Conservation (phyloP, 1,139 yeast species). For the Candida anutae region DNA sequence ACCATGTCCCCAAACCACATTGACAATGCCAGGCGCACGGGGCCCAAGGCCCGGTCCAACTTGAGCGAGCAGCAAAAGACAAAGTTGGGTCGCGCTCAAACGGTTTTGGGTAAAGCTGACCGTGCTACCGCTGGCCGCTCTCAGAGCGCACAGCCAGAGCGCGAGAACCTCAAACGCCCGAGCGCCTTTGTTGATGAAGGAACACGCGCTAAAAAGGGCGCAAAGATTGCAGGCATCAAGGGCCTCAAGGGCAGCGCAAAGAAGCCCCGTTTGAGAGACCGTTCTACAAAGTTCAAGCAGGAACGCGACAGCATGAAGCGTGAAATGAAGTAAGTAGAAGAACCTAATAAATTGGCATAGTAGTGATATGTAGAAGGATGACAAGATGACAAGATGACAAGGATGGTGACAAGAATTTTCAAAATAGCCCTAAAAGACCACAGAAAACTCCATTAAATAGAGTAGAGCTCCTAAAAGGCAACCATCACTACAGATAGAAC, state of each 20-base stretch:
- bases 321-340: no score
- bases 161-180: no score
- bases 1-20: slow-evolving; percentile 38
- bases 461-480: no score
- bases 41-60: slow-evolving; percentile 14
- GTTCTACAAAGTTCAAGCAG: slow-evolving; percentile 53
- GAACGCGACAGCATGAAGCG: slow-evolving; percentile 20
- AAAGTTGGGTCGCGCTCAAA: slow-evolving; percentile 70
- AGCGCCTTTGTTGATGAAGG: slow-evolving; percentile 54
- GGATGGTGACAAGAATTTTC: no score
- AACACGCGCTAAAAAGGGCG: slow-evolving; percentile 69
- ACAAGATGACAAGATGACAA: no score
- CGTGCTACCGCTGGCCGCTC: slow-evolving; percentile 53
- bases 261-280: slow-evolving; percentile 61
- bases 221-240: slow-evolving; percentile 49
- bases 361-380: slow-evolving; percentile 1
- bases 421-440: no score
- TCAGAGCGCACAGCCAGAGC: slow-evolving; percentile 15
- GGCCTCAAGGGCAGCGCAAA: slow-evolving; percentile 42
- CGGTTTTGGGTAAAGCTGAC: slow-evolving; percentile 73
- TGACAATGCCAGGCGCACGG: slow-evolving; percentile 25
- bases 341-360: slow-evolving; percentile 2
- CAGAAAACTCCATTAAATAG: no score
- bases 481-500: no score
- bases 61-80: slow-evolving; percentile 64